Percentiles rank a stretch among this genome's conserved stretches.
Conservation (phyloP, 129 eudicot genomes). For the Deinandra increscens region DNA sequence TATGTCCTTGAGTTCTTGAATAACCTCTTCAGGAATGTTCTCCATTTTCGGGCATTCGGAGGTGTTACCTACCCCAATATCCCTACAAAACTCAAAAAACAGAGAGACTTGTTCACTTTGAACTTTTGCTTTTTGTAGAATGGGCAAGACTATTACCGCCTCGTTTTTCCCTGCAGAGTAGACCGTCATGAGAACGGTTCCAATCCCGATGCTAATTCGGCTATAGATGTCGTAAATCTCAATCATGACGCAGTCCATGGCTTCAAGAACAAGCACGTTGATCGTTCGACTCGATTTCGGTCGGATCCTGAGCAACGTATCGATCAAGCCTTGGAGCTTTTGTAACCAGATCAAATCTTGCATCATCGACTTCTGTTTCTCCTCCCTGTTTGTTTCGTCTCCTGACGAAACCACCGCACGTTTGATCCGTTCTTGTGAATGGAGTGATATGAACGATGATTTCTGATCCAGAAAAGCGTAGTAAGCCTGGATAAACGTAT, state of each 20-base stretch:
- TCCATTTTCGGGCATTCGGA: conserved; percentile 47
- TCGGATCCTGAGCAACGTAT: conserved; percentile 44
- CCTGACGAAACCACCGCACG: not conserved
- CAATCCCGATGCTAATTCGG: conserved; percentile 56
- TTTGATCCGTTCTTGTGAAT: conserved; percentile 32
- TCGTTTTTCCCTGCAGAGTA: conserved; percentile 44
- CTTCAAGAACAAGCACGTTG: conserved; percentile 54
- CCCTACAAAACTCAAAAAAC: conserved; percentile 49
- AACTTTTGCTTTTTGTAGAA: conserved; percentile 45
- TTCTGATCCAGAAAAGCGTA: conserved; percentile 58
- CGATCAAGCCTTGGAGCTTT: conserved; percentile 58
- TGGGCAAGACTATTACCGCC: conserved; percentile 43
- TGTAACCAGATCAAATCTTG: conserved; percentile 49
- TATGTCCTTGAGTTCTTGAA: conserved; percentile 52
- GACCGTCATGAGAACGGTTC: conserved; percentile 29
- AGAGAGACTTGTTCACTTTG: conserved; percentile 51
- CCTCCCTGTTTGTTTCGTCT: conserved; percentile 8
- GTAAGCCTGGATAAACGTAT: conserved; percentile 50
- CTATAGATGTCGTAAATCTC: conserved; percentile 64
- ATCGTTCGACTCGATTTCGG: conserved; percentile 27
- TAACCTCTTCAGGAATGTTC: conserved; percentile 42
- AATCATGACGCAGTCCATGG: conserved; percentile 65
- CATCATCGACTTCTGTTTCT: conserved; percentile 9
- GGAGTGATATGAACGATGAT: conserved; percentile 42
- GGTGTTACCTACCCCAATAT: conserved; percentile 57